Evolutionary conservation across 192 early-diverging fungal species (phyloP).

Genomic region (Funneliformis geosporum): DNA sequence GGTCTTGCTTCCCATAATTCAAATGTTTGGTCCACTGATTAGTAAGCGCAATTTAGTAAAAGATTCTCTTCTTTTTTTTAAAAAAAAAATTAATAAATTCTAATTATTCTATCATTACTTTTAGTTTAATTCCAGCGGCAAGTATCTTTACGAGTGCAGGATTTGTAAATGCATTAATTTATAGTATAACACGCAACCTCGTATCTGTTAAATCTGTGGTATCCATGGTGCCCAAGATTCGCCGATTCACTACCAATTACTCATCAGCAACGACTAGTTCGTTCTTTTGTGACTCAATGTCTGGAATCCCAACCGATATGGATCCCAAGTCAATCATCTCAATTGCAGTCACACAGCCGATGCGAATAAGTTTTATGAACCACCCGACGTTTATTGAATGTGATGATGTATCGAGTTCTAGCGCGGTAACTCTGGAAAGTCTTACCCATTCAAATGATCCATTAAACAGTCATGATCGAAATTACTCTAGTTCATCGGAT

Average conservation of each 20-base stretch:
- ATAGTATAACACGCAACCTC: slow-evolving; percentile 26
- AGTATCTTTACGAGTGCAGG: slow-evolving; percentile 22
- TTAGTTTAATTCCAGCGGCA: not conserved
- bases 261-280: not conserved
- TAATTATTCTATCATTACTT: not conserved
- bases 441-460: not conserved
- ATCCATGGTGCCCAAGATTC: not conserved
- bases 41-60: too few species aligned
- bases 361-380: not conserved
- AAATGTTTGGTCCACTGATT: not conserved
- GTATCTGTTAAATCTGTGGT: not conserved
- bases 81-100: too few species aligned
- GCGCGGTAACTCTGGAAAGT: not conserved
- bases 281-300: not conserved
- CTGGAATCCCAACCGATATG: not conserved
- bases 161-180: slow-evolving; percentile 12
- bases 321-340: not conserved
- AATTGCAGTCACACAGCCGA: not conserved
- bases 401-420: not conserved
- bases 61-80: not conserved
- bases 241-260: too few species aligned
- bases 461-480: too few species aligned
- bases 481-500: too few species aligned
- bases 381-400: not conserved
- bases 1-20: not conserved